phyloP scores from a whole-genome alignment of 2,329 filamentous ascomycete genomes.

The Cercospora sojina region DNA sequence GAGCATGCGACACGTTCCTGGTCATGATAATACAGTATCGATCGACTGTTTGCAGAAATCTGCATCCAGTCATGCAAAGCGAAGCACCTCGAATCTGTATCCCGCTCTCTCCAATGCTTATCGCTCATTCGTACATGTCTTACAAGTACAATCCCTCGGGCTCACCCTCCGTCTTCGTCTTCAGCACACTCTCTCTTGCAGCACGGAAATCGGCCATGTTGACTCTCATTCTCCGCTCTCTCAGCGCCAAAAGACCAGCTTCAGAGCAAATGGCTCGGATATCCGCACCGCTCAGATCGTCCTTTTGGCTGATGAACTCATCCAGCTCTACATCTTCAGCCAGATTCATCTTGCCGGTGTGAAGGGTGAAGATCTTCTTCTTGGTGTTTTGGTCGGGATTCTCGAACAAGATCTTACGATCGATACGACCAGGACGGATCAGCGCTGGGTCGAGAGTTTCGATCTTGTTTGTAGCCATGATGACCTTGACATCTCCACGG shows the following conservation, averaged over 20 bases:
- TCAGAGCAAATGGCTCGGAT: conserved; percentile 99
- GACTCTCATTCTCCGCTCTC: conserved; percentile 94
- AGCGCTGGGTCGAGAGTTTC: conserved; percentile 94
- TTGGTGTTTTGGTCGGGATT: conserved; percentile 82
- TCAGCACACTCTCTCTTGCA: conserved; percentile 88
- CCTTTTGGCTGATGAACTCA: conserved; percentile 98
- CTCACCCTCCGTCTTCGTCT: conserved; percentile 98
- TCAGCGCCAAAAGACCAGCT: conserved; percentile 87
- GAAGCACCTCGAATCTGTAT: neutral
- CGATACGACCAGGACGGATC: conserved; percentile 95
- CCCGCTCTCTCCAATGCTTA: neutral
- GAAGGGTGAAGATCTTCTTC: conserved; percentile 96
- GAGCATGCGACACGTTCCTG: neutral
- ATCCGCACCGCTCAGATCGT: conserved; percentile 93
- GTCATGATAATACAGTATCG: conserved; percentile 5
- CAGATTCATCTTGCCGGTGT: conserved; percentile 98
- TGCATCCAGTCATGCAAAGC: neutral
- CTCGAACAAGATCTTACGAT: conserved; percentile 88
- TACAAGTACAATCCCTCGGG: conserved; percentile 99
- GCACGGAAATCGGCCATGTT: conserved; percentile 98
- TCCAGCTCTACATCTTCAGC: conserved; percentile 97
- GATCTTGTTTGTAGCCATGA: conserved; percentile 99
- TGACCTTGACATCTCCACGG: conserved; percentile 97
- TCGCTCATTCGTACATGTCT: conserved; percentile 39
- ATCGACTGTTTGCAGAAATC: neutral